Percentiles rank a stretch among this genome's conserved stretches.
Conservation (phyloP, 352 stramenopile species). For the Phytopythium litorale region DNA sequence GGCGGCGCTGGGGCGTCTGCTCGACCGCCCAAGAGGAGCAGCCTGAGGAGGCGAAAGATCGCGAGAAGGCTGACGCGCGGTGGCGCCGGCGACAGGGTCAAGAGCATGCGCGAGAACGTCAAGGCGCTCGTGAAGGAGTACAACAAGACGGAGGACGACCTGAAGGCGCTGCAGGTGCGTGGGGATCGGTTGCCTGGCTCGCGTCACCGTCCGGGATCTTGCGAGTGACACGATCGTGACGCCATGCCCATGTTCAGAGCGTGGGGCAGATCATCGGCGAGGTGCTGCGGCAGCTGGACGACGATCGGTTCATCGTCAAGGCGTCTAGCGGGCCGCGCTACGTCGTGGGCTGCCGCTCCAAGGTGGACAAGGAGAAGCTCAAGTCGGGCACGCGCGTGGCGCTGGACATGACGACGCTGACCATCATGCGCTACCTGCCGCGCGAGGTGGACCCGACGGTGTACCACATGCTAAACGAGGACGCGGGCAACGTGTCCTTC, state of each 20-base stretch:
- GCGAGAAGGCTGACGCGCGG: background rate
- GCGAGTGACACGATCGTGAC: background rate
- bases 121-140: conserved; percentile 95
- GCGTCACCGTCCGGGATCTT: background rate
- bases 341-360: conserved; percentile 96
- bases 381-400: conserved; percentile 97
- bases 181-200: no score
- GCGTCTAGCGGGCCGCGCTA: conserved; percentile 97
- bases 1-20: background rate
- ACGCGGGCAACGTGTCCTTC: conserved; percentile 97
- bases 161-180: conserved; percentile 90
- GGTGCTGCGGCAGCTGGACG: conserved; percentile 97
- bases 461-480: conserved; percentile 99
- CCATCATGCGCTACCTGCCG: conserved; percentile 98
- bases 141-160: conserved; percentile 99
- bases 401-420: conserved; percentile 99
- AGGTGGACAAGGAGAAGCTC: conserved; percentile 94
- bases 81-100: conserved; percentile 72
- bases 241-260: conserved; percentile 55
- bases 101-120: conserved; percentile 96
- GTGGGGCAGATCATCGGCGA: conserved; percentile 99
- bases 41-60: background rate
- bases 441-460: conserved; percentile 99
- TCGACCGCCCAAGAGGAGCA: background rate
- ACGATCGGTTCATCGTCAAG: conserved; percentile 99